These are phyloP conservation scores for Tetratostichococcus sp. DNA, from an alignment of 139 green algal genomes.

Conservation along the genomic window DNA sequence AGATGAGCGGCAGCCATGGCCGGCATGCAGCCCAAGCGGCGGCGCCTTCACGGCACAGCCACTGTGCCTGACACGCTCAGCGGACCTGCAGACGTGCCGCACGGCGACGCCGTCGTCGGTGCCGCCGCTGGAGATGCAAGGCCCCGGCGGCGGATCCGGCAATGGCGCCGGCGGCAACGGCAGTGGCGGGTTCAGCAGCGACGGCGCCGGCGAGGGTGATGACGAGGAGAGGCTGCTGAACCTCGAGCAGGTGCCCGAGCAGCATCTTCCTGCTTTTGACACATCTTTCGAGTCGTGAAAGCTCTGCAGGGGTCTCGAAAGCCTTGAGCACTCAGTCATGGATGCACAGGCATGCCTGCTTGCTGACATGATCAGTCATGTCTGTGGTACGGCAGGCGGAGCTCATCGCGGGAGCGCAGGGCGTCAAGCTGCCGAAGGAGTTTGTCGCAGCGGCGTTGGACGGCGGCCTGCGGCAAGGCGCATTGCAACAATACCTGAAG, in stretches of 20 bases:
- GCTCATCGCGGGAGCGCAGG: conserved; percentile 43
- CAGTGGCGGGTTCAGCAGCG: conserved; percentile 19
- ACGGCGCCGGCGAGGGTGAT: conserved; percentile 15
- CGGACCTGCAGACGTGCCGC: neutral
- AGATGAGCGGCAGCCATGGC: neutral
- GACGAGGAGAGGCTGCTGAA: conserved; percentile 44
- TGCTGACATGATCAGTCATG: too few relatives aligned
- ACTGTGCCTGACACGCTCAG: neutral
- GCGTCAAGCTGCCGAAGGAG: conserved; percentile 48
- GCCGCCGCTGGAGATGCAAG: neutral
- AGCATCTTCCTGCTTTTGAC: too few relatives aligned
- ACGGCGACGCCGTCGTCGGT: neutral
- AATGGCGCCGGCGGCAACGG: conserved; percentile 21
- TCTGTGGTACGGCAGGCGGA: conserved; percentile 33
- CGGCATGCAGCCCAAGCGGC: neutral
- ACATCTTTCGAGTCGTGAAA: neutral
- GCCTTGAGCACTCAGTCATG: too few relatives aligned
- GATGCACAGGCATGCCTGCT: too few relatives aligned
- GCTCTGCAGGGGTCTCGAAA: too few relatives aligned
- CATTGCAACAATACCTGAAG: conserved; percentile 31
- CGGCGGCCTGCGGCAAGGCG: conserved; percentile 31
- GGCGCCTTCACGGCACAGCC: too few relatives aligned
- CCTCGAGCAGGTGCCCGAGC: conserved; percentile 33
- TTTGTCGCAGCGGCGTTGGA: conserved; percentile 39
- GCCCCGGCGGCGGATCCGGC: conserved; percentile 9